Evolutionary conservation across 345 rosid species (phyloP).

Genomic region (Hibiscus trionum): DNA sequence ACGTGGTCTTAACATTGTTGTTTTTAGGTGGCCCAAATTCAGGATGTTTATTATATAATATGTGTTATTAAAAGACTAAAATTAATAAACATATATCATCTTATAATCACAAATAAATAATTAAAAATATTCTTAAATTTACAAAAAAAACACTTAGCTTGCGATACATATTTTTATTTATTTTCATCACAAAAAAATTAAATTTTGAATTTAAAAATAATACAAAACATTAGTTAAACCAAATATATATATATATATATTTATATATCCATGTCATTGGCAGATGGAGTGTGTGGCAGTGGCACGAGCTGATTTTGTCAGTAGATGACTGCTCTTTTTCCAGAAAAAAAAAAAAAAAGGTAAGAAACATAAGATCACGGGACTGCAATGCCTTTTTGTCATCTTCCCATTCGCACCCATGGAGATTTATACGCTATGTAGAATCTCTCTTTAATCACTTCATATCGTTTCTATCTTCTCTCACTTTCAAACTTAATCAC

Average conservation of each 20-base stretch:
- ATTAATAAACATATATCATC: no score
- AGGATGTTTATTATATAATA: no score
- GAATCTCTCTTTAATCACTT: constrained; percentile 13
- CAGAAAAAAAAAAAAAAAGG: neutral
- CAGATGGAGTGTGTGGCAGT: neutral
- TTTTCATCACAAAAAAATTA: no score
- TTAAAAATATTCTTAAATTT: no score
- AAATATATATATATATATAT: neutral
- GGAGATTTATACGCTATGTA: neutral
- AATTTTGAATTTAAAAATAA: no score
- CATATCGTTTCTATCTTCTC: neutral
- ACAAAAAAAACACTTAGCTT: no score
- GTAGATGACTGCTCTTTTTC: constrained; percentile 1
- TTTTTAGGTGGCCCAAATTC: no score
- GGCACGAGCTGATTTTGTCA: constrained; percentile 13
- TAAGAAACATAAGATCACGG: constrained; percentile 35
- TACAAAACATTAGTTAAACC: no score
- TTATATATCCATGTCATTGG: neutral
- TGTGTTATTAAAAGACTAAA: no score
- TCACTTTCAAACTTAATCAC: neutral
- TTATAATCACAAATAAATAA: no score
- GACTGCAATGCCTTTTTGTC: constrained; percentile 31
- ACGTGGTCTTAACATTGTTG: no score
- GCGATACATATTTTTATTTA: no score
- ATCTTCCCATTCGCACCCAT: neutral